Evolutionary conservation across 129 eudicot species (phyloP), one percentile per base, ranked within the genome.

Genomic region (Erigeron canadensis): DNA sequence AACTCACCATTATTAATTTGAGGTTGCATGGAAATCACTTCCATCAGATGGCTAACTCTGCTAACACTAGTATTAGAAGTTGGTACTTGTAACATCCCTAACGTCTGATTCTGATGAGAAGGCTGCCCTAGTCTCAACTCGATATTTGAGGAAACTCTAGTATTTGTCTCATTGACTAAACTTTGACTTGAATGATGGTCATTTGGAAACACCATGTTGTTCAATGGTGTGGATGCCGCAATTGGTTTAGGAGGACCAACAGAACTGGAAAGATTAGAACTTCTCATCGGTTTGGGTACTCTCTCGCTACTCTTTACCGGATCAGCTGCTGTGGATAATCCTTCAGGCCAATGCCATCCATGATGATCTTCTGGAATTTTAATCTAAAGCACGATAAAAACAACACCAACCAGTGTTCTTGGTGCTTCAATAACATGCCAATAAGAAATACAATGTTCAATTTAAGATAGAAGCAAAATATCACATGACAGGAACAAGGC

Each of bases 321-420:
- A 37, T 78, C 84, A 79, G 87, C 70, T 65, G 81, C 45, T 54
- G 80, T 58, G 76, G 90, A 81, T 56, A 73, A 73, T 77, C 79
- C 91, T 75, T 89, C 86, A 61, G 91, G 89, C 96, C 96, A 89
- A 78, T 86, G 82, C 96, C 96, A 89, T 83, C 91, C 91, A 72
- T 65, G 65, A 44, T 81, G 85, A 72, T 86, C 91, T 69, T 81
- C 96, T 62, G 83, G 81, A 76, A 78, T 76, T 82, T 83, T 89
- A 86, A 89, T 86, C 96, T 89, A 84, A 79, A 83, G 80, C 83
- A 89, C 42, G 83, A 86, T 76, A 81, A 84, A 83, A 86, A 81
- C 70, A 76, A 81, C 92, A 84, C 83, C 84, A 83, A 78, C 83
- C 81, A 77, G 78, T 81, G 80, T 65, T 81, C 80, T 69, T 59